These are phyloP conservation scores for Cotoneaster glaucophyllus DNA, from an alignment of 306 rosid genomes.

Conservation along the genomic window DNA sequence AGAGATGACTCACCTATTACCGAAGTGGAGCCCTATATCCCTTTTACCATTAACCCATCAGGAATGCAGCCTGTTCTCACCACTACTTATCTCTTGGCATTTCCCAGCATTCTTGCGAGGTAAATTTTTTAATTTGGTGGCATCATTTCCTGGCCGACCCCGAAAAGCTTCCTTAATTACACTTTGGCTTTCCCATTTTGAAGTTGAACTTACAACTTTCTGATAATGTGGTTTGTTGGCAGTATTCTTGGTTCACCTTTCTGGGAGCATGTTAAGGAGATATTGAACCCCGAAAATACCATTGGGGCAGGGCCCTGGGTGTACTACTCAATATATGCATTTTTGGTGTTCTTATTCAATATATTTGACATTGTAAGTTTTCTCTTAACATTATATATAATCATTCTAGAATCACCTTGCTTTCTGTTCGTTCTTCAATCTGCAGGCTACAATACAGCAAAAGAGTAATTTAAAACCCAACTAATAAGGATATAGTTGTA, in stretches of 20 bases:
- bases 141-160: neutral
- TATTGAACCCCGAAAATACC: slow-evolving; percentile 82
- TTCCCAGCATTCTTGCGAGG: slow-evolving; percentile 89
- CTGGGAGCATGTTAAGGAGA: slow-evolving; percentile 85
- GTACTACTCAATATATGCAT: slow-evolving; percentile 79
- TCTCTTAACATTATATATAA: slow-evolving; percentile 9
- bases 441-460: neutral
- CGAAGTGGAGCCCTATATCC: slow-evolving; percentile 97
- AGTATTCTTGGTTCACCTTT: slow-evolving; percentile 79
- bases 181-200: slow-evolving; percentile 7
- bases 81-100: slow-evolving; percentile 86
- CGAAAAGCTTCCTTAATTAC: neutral
- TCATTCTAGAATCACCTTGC: neutral
- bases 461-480: neutral
- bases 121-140: slow-evolving; percentile 3
- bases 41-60: slow-evolving; percentile 91
- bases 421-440: neutral
- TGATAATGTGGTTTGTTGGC: slow-evolving; percentile 31
- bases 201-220: slow-evolving; percentile 7
- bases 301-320: slow-evolving; percentile 96
- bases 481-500: neutral
- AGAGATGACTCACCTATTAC: slow-evolving; percentile 91
- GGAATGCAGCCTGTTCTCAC: slow-evolving; percentile 99
- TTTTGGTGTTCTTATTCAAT: slow-evolving; percentile 87
- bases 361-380: slow-evolving; percentile 94